Evolutionary conservation across 148 eudicot genomes (phyloP), one percentile per base, ranked within the genome.

Genomic region (Vaccinium myrtillus): DNA sequence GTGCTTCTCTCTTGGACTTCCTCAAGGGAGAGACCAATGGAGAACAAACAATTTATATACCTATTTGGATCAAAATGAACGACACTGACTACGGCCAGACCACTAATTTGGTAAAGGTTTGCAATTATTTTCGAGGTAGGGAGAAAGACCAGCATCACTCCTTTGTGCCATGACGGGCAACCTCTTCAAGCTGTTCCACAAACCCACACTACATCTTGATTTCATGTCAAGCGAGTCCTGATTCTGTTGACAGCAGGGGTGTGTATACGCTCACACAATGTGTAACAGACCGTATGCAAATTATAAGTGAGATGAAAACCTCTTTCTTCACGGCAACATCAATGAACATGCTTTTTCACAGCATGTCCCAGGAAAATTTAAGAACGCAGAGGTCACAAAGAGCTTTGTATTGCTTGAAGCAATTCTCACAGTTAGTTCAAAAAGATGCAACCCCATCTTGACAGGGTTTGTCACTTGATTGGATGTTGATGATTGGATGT

Each of bases 141-240:
- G 43, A 50, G 59, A 77, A 25, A 50, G 59, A n/a, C 58, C 8
- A 51, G 1, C n/a, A 51, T 39, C 27, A 77, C 80, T 50, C 56
- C 32, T 77, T 51, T 50, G 56, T 48, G 53, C 81, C 79, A 77
- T 49, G 79, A 77, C 48, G 19, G 18, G 79, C 15, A 49, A 75
- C 46, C 78, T 39, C 50, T 10, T 39, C 78, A 50, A 13, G 8
- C n/a, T 25, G 27, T 50, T 51, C 39, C 32, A 51, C 18, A n/a
- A 25, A 49, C 5, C 18, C 19, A 3, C n/a, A 25, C 59, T 4
- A 4, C 18, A 50, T 0, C 80, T 77, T 18, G 79, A 76, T 13
- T 46, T 58, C 79, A 23, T n/a, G 56, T 36, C 49, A 73, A 73
- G 7, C 50, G 43, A 73, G 8, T 73, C 49, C 49, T 1, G 4